These are phyloP conservation scores for Globisporangium abappressorium DNA, from an alignment of 352 stramenopile species.

Conservation along the genomic window DNA sequence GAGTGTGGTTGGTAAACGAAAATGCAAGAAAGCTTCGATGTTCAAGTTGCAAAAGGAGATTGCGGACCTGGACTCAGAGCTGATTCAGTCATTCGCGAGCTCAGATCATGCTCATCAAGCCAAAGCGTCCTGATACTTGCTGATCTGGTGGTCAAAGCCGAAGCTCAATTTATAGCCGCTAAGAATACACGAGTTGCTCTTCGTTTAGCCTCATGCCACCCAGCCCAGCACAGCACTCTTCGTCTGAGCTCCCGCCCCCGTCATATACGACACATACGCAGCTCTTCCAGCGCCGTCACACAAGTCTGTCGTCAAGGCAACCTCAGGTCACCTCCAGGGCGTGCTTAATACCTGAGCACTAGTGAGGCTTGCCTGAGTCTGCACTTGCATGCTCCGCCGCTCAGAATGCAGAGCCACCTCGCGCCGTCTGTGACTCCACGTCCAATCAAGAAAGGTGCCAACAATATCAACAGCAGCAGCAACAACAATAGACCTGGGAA, in stretches of 20 bases:
- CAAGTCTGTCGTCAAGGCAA: background rate
- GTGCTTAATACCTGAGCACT: background rate
- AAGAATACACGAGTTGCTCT: background rate
- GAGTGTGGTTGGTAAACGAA: background rate
- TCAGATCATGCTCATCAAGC: background rate
- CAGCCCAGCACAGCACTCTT: background rate
- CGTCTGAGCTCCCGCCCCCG: background rate
- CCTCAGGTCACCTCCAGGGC: background rate
- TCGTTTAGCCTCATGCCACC: background rate
- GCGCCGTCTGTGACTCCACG: slow-evolving; percentile 62
- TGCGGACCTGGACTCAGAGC: background rate
- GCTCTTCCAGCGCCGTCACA: background rate
- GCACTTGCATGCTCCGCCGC: background rate
- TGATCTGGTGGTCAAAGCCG: background rate
- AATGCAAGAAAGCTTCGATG: background rate
- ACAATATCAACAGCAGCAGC: background rate
- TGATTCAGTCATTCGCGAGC: background rate
- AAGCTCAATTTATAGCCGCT: background rate
- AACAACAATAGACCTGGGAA: slow-evolving; percentile 12
- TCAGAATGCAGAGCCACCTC: slow-evolving; percentile 33
- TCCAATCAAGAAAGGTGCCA: slow-evolving; percentile 36
- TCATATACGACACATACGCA: background rate
- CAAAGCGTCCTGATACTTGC: background rate
- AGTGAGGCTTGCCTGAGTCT: background rate
- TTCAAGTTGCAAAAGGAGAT: background rate